phyloP scores from a whole-genome alignment of 78 protist species.

The Paulinella micropora region DNA sequence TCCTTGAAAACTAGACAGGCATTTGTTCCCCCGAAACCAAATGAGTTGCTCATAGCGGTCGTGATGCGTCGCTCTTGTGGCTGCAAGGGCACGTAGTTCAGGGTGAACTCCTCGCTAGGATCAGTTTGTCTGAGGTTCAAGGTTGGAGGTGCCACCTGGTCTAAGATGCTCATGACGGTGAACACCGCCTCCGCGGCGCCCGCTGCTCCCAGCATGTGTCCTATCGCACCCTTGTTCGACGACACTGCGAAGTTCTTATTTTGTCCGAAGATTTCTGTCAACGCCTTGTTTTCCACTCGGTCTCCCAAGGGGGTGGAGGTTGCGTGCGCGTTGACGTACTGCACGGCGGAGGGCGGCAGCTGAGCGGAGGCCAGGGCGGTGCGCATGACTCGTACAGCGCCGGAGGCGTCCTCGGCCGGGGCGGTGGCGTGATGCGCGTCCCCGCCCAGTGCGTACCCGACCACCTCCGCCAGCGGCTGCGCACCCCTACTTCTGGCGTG shows the following conservation, averaged over 20 bases:
- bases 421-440: neutral
- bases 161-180: neutral
- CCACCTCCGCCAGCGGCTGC: neutral
- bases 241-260: neutral
- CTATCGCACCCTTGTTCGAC: conserved; percentile 57
- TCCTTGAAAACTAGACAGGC: conserved; percentile 40
- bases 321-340: conserved; percentile 83
- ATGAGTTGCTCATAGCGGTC: conserved; percentile 60
- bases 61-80: neutral
- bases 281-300: neutral
- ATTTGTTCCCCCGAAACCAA: conserved; percentile 86
- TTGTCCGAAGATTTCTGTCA: neutral
- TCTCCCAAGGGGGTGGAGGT: conserved; percentile 73
- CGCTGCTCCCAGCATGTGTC: conserved; percentile 93
- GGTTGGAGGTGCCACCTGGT: neutral
- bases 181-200: conserved; percentile 80
- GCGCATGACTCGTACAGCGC: neutral
- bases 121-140: no score
- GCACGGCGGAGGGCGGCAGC: neutral
- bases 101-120: no score
- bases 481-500: neutral
- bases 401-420: neutral
- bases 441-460: neutral
- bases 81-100: no score
- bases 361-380: neutral